Conservation (phyloP, 257 asterid species). For the Solanum appendiculatum region DNA sequence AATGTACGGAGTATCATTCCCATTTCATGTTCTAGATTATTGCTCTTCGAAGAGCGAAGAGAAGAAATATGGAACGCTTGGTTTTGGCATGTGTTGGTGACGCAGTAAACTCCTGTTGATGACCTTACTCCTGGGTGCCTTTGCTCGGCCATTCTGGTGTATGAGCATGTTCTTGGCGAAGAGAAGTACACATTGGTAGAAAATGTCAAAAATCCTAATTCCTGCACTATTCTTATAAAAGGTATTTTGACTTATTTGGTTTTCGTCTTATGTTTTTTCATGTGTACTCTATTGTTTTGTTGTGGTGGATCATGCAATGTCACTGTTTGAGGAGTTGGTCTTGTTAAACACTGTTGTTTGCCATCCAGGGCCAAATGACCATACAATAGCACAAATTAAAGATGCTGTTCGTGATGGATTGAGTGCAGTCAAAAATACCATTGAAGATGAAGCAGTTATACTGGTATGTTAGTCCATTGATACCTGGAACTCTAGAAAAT, state of each 20-base stretch:
- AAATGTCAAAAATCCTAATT: slow-evolving; percentile 84
- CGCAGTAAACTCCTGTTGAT: slow-evolving; percentile 92
- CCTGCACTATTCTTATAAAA: slow-evolving; percentile 94
- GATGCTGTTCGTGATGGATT: slow-evolving; percentile 99
- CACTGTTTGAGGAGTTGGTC: neutral
- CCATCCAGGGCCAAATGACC: slow-evolving; percentile 88
- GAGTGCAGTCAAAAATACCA: slow-evolving; percentile 87
- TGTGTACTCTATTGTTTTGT: neutral
- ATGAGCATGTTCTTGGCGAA: slow-evolving; percentile 97
- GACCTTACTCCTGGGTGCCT: slow-evolving; percentile 81
- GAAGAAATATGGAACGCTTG: slow-evolving; percentile 95
- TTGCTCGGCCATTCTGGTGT: slow-evolving; percentile 98
- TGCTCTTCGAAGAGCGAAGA: slow-evolving; percentile 93
- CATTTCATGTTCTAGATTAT: slow-evolving; percentile 36
- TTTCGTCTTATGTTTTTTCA: neutral
- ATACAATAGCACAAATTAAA: slow-evolving; percentile 97
- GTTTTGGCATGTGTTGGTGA: slow-evolving; percentile 99
- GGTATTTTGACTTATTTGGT: slow-evolving; percentile 32
- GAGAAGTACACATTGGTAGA: slow-evolving; percentile 94
- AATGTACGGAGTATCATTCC: neutral
- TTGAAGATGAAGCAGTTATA: slow-evolving; percentile 93
- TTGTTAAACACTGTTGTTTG: neutral
- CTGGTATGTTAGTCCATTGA: slow-evolving; percentile 37
- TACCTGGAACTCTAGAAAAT: neutral
- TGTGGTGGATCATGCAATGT: neutral